Conservation (phyloP, 305 asterid species). For the Striga hermonthica region DNA sequence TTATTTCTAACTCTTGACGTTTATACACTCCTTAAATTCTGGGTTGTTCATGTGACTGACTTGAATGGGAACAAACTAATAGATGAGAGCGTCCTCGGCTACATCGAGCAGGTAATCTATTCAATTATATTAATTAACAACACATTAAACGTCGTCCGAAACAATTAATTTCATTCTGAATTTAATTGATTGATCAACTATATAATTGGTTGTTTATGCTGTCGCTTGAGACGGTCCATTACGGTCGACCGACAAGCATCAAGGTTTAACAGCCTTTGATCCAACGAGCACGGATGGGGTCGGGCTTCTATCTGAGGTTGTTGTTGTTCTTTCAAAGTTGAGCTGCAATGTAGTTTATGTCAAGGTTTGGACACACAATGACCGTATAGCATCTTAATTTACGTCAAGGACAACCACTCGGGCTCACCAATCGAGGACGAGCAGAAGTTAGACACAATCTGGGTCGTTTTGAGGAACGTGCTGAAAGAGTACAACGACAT, state of each 20-base stretch:
- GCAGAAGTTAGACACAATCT: conserved; percentile 50
- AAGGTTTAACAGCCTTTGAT: conserved; percentile 75
- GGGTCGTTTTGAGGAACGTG: conserved; percentile 65
- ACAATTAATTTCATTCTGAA: no score
- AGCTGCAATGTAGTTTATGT: conserved; percentile 75
- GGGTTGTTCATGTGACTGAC: conserved; percentile 96
- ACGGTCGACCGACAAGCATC: conserved; percentile 48
- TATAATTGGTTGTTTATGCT: conserved; percentile 24
- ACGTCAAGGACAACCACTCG: conserved; percentile 60
- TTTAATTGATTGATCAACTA: no score
- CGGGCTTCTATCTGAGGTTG: conserved; percentile 80
- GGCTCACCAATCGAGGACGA: conserved; percentile 68
- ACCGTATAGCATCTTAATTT: conserved; percentile 67
- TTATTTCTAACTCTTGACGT: no score
- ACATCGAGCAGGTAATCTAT: conserved; percentile 71
- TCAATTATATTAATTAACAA: no score
- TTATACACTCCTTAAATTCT: no score
- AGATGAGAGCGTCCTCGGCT: conserved; percentile 73
- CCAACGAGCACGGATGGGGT: conserved; percentile 83
- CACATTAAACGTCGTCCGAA: no score
- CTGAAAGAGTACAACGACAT: conserved; percentile 69
- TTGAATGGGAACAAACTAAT: conserved; percentile 84
- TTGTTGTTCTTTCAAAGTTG: conserved; percentile 70
- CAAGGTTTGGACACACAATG: conserved; percentile 90
- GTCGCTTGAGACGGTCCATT: conserved; percentile 79